Base-by-base conservation (phyloP, 2,329 filamentous ascomycete genomes). In the Dryadomyces sulphureus region DNA sequence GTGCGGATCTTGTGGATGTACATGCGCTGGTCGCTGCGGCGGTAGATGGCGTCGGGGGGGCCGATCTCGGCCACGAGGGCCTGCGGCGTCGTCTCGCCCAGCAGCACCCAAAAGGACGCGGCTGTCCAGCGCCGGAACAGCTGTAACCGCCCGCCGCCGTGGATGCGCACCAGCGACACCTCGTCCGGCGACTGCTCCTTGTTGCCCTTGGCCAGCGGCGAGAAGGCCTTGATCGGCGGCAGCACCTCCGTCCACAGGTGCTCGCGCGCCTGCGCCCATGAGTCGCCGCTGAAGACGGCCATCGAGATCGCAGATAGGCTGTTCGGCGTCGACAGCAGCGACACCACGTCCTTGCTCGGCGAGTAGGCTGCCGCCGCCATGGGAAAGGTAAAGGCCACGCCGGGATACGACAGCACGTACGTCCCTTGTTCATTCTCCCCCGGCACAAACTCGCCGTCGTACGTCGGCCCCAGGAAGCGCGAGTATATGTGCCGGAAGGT, bases 341-440 rank as follows among this genome's bases (percentile, higher is more conserved):
- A 82, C 25, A 95, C 88, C 51, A 94, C 88, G 57, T 96, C 89
- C 57, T 79, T 81, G 43, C 69, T 64, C 1, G 81, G 73, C 4
- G 84, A 85, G 70, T 87, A 95, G 20, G 79, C 76, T 1, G 82
- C 79, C 48, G 75, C 68, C 43, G 80, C 73, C 25, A 96, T 68
- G 1, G 86, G 79, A 53, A 98, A 98, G 34, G 84, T 89, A 60
- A 96, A 95, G 0, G 90, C 87, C 25, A 98, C 79, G 0, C 92
- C 92, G 1, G 90, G 89, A 63, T 95, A 98, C 2, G 90, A 96
- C 30, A 98, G 68, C 30, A 94, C 79, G 58, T 96, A 98, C 83
- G 16, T 89, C 89, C 48, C 11, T 70, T 64, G 3, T 1, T 67
- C 44, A 12, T 32, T 17, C 30, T 40, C 45, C 34, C 69, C 64